Conservation (phyloP, 306 rosid species). For the Vigna nakashimae region DNA sequence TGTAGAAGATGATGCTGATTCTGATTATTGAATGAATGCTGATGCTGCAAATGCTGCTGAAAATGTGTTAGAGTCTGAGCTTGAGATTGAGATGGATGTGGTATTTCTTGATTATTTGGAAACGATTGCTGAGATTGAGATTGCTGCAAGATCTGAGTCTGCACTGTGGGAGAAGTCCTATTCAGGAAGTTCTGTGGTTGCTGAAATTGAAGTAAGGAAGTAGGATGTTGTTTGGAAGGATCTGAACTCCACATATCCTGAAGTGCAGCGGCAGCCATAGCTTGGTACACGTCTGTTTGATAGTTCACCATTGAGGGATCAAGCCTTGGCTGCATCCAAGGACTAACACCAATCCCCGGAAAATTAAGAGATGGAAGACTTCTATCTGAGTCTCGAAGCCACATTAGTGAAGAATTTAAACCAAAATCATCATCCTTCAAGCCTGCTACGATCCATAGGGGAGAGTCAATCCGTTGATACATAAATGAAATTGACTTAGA, state of each 20-base stretch:
- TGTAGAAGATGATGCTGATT: conserved; percentile 44
- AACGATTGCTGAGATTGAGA: conserved; percentile 76
- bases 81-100: conserved; percentile 58
- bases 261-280: conserved; percentile 93
- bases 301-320: conserved; percentile 80
- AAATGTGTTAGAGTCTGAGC: conserved; percentile 58
- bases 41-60: conserved; percentile 74
- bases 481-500: not conserved
- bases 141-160: conserved; percentile 80
- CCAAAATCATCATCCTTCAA: conserved; percentile 87
- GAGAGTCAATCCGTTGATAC: not conserved
- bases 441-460: conserved; percentile 54
- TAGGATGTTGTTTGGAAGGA: conserved; percentile 68
- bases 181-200: conserved; percentile 73
- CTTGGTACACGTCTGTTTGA: conserved; percentile 89
- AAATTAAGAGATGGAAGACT: conserved; percentile 80
- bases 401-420: conserved; percentile 77
- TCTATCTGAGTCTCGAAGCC: conserved; percentile 82
- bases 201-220: conserved; percentile 83
- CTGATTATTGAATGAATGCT: conserved; percentile 59
- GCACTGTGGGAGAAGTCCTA: conserved; percentile 70
- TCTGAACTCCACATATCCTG: conserved; percentile 86
- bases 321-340: conserved; percentile 94
- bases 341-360: conserved; percentile 79
- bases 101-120: conserved; percentile 62